phyloP scores from a whole-genome alignment of 139 green algal species.

The Haematococcus sp. region DNA sequence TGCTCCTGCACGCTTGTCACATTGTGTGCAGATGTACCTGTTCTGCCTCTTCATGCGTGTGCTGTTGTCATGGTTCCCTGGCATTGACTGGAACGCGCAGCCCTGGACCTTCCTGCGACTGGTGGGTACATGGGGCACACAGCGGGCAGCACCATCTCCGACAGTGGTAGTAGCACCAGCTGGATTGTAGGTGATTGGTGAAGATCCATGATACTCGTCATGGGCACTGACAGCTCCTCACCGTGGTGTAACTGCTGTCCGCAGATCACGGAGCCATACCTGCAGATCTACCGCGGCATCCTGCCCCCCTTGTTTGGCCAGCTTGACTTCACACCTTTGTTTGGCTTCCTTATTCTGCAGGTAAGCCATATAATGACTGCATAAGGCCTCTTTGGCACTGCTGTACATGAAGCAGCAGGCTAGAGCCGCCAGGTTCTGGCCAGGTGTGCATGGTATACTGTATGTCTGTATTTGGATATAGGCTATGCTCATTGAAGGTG shows the following conservation, averaged over 20 bases:
- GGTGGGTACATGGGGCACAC: constrained; percentile 40
- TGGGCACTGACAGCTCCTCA: no score
- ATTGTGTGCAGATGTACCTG: constrained; percentile 94
- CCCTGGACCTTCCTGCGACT: constrained; percentile 90
- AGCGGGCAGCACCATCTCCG: no score
- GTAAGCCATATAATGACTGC: constrained; percentile 14
- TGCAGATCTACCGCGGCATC: constrained; percentile 94
- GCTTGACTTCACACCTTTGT: constrained; percentile 96
- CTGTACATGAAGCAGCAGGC: neutral
- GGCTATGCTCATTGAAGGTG: no score
- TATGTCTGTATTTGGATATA: neutral
- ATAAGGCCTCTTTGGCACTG: neutral
- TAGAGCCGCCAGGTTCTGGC: neutral
- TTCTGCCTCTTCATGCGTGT: constrained; percentile 94
- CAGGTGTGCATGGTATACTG: neutral
- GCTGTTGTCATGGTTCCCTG: constrained; percentile 95
- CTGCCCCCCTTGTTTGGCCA: constrained; percentile 91
- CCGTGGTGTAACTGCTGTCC: neutral
- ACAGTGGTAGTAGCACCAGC: neutral
- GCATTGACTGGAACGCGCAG: constrained; percentile 92
- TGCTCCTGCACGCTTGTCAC: no score
- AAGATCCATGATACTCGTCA: neutral
- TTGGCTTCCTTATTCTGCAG: constrained; percentile 98
- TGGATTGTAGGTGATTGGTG: neutral
- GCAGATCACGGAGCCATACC: constrained; percentile 96